Base-by-base conservation (phyloP, 1,284 basidiomycete genomes). In the Ganoderma boninense region DNA sequence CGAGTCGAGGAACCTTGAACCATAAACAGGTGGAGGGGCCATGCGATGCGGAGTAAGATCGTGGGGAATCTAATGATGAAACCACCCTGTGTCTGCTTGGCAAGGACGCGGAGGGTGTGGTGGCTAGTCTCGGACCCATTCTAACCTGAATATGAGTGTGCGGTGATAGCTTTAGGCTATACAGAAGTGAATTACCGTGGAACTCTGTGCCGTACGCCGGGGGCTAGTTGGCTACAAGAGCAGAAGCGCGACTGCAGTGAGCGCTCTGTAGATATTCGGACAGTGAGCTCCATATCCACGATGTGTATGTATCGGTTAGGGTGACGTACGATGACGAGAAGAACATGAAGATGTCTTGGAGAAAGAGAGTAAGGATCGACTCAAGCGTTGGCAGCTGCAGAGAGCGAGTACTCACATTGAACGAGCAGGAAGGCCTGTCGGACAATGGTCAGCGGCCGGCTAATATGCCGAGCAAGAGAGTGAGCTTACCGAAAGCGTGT, bases 261-360 rank as follows among this genome's bases (percentile, higher is more conserved):
- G 69, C n/a, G 73, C 73, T 11, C 73, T 74, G 49, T 3, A 35
- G 4, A 16, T 1, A 8, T 62, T 42, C 14, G 11, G 2, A 4
- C n/a, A 2, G 23, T 62, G n/a, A 62, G 60, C 10, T 42, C n/a
- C 40, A 62, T 6, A 8, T n/a, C 26, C 3, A 16, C 11, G n/a
- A 14, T 4, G 14, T 4, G 16, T 4, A 8, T 0, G 18, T 5
- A 2, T 13, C 35, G 16, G 14, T 1, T 4, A 4, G 16, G 23
- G 20, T 3, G 38, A 78, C 81, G 69, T 68, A 82, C 82, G 82
- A 77, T 10, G 82, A 83, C 18, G 82, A 82, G 72, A 84, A 75
- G 71, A 84, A 82, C 82, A 83, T 82, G 71, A 81, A 79, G 18
- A 78, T 69, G 69, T 84, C 82, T 84, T 29, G 14, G n/a, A 29